Evolutionary conservation across 306 rosid species (phyloP), one percentile per base, ranked within the genome.

Genomic region (Fragaria iinumae): DNA sequence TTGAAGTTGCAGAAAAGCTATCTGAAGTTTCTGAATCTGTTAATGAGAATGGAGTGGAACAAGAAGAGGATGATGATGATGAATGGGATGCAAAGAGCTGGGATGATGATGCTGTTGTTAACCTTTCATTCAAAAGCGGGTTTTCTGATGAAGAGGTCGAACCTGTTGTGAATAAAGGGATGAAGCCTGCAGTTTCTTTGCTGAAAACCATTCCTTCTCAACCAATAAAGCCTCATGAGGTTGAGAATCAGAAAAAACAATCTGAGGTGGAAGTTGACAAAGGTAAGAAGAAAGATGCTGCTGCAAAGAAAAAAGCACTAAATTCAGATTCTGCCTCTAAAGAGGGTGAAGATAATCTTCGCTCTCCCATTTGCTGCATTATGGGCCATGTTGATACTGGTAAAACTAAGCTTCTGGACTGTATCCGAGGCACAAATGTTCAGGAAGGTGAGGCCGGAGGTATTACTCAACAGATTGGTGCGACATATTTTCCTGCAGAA

Each of bases 401-500:
- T 55, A 95, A 95, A 85, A 95, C 99, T 59, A 92, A 95, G 85
- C 87, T 95, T 50, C 86, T 95, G 84, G 99, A 95, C 80, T 92
- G 93, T 79, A 92, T 95, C 75, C 89, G 97, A 77, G 93, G 98
- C 57, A 95, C 98, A 68, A 92, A 92, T 83, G 99, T 95, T 76
- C 99, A 92, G 83, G 99, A 92, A 82, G 99, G 99, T 62, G 98
- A 95, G 87, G 98, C 99, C 20, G 98, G 98, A 56, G 99, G 99
- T 65, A 95, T 95, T 80, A 92, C 99, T 23, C 97, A 95, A 79
- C 99, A 95, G 85, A 95, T 95, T 83, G 99, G 99, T 27, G 99
- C 97, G 12, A 95, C 99, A 21, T 92, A 90, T 86, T 92, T 95
- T 81, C 97, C 97, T 75, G 97, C 98, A 6, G 92, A 84, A 77